phyloP scores from a whole-genome alignment of 1,139 yeast species.

The Blastobotrys elegans region DNA sequence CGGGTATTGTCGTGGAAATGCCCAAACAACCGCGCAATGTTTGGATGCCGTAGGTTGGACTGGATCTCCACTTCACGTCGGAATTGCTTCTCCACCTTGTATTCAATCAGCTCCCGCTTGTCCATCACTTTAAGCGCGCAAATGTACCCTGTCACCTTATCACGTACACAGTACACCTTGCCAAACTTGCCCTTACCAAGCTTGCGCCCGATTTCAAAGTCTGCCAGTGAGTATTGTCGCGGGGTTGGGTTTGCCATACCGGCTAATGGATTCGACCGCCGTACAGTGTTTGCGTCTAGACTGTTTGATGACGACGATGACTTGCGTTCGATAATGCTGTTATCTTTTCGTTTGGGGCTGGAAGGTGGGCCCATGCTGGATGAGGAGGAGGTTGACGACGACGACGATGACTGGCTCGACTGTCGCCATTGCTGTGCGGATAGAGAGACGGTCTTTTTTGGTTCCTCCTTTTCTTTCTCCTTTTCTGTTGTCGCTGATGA shows the following conservation, averaged over 20 bases:
- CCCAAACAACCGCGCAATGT: slow-evolving; percentile 75
- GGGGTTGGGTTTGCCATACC: slow-evolving; percentile 23
- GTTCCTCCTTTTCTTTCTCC: not conserved
- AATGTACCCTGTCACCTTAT: slow-evolving; percentile 66
- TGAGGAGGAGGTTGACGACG: slow-evolving; percentile 7
- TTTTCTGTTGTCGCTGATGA: slow-evolving; percentile 7
- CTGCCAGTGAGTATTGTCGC: slow-evolving; percentile 41
- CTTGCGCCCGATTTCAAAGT: slow-evolving; percentile 83
- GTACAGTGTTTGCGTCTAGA: slow-evolving; percentile 23
- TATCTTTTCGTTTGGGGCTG: slow-evolving; percentile 17
- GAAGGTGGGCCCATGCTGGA: slow-evolving; percentile 21
- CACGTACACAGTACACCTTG: slow-evolving; percentile 82
- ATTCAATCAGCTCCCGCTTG: slow-evolving; percentile 66
- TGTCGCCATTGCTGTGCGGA: slow-evolving; percentile 26
- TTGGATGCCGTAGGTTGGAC: slow-evolving; percentile 63
- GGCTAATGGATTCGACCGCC: slow-evolving; percentile 27
- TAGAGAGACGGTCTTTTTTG: slow-evolving; percentile 19
- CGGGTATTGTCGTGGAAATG: slow-evolving; percentile 76
- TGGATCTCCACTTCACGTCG: slow-evolving; percentile 91
- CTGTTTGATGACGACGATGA: too few species aligned
- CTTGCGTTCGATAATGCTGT: slow-evolving; percentile 3
- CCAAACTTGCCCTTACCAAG: slow-evolving; percentile 95
- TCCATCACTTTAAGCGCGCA: slow-evolving; percentile 92
- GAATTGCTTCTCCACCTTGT: slow-evolving; percentile 81
- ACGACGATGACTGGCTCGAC: not conserved